A percentile compares a stretch with the other conserved stretches of the same genome.
These are phyloP conservation scores for Leptosphaerulina australis DNA, from an alignment of 2,329 filamentous ascomycete species.

Conservation along the genomic window DNA sequence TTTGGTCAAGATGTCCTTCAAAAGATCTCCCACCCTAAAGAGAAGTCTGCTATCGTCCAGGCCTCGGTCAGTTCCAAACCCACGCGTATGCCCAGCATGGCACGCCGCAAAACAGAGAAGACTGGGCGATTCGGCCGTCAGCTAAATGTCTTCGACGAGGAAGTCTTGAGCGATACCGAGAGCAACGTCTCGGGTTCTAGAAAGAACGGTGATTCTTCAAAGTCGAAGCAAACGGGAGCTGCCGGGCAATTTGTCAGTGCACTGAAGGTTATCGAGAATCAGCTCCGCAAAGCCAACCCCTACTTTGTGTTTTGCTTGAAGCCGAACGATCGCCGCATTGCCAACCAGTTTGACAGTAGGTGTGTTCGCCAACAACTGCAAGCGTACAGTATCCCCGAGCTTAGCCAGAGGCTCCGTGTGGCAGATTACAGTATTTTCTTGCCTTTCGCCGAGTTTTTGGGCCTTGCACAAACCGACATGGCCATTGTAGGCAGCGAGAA, in stretches of 20 bases:
- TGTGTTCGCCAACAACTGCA: constrained; percentile 94
- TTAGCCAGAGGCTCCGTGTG: constrained; percentile 88
- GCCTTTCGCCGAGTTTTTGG: constrained; percentile 93
- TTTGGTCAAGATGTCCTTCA: constrained; percentile 96
- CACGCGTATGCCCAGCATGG: constrained; percentile 88
- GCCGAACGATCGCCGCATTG: constrained; percentile 94
- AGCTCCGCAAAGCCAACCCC: constrained; percentile 82
- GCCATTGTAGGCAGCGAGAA: constrained; percentile 88
- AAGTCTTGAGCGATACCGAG: constrained; percentile 53
- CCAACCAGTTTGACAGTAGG: constrained; percentile 99
- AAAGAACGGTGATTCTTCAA: constrained; percentile 40
- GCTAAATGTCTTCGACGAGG: constrained; percentile 52
- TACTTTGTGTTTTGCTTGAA: constrained; percentile 98
- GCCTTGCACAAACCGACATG: constrained; percentile 81
- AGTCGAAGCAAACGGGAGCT: constrained; percentile 80
- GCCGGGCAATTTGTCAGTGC: constrained; percentile 90
- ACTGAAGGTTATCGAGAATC: constrained; percentile 88
- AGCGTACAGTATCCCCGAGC: constrained; percentile 94
- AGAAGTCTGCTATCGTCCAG: constrained; percentile 90
- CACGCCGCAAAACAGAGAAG: constrained; percentile 73
- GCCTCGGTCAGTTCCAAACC: constrained; percentile 96
- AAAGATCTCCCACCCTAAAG: constrained; percentile 90
- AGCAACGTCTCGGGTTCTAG: constrained; percentile 52
- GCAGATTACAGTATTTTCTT: constrained; percentile 96
- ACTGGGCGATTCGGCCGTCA: constrained; percentile 54